phyloP scores from a whole-genome alignment of 495 filamentous ascomycete species.

The Talaromyces nanjingensis region DNA sequence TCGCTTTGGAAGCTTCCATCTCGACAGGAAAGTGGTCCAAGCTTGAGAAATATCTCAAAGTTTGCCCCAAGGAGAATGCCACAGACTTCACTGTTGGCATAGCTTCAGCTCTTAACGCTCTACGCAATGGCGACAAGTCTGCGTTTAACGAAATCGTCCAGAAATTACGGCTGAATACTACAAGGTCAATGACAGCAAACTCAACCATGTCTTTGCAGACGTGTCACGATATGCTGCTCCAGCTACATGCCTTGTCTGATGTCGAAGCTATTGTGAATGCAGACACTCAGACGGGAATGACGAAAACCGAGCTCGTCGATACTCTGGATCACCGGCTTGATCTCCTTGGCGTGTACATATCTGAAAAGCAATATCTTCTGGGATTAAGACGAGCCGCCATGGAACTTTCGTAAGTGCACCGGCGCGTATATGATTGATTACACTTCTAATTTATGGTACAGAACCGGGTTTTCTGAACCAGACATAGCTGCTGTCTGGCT shows the following conservation, averaged over 20 bases:
- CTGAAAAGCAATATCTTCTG: conserved; percentile 93
- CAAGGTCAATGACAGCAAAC: conserved; percentile 63
- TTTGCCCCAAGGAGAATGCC: conserved; percentile 39
- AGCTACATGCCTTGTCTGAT: conserved; percentile 80
- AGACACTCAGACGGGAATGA: conserved; percentile 21
- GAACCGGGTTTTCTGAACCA: conserved; percentile 45
- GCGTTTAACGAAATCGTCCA: conserved; percentile 54
- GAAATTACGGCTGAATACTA: conserved; percentile 60
- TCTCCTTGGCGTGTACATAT: conserved; percentile 74
- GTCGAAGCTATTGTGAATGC: conserved; percentile 68
- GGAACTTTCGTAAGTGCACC: conserved; percentile 47
- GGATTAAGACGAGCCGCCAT: conserved; percentile 80
- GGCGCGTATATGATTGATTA: background rate
- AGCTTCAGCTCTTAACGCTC: conserved; percentile 60
- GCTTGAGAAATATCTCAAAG: conserved; percentile 60
- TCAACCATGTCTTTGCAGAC: conserved; percentile 70
- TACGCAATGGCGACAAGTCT: conserved; percentile 46
- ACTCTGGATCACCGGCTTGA: conserved; percentile 70
- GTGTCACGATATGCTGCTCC: conserved; percentile 74
- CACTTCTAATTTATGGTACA: conserved; percentile 13
- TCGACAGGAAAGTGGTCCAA: conserved; percentile 74
- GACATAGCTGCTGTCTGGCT: conserved; percentile 84
- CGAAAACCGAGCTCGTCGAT: conserved; percentile 39
- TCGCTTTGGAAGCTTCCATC: conserved; percentile 87
- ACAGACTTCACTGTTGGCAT: conserved; percentile 79